Base-by-base conservation (phyloP, 805 yeast genomes). In the Pichia rugopelliculosa region DNA sequence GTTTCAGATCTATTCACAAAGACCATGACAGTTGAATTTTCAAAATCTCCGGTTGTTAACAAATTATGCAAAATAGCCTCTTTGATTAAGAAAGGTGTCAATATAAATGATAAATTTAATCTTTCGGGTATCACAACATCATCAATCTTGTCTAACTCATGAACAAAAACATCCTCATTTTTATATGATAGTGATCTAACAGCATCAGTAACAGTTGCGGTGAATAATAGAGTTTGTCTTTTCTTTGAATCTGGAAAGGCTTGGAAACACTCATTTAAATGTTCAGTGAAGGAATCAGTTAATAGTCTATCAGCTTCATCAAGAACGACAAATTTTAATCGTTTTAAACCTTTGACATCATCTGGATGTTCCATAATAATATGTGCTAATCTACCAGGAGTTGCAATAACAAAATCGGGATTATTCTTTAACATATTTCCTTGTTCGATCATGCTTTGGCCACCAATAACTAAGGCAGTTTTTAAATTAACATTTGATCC, bases 301-400 rank as follows among this genome's bases (percentile, higher is more conserved):
- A 93, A 75, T 26, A 93, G 69, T 52, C 96, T 76, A 73, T 93
- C 99, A 1, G 99, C 99, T 69, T 91, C 99, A 72, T 93, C 99
- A 2, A 93, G 70, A 3, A 93, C 98, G 45, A 93, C 70, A 59
- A 73, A 93, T 61, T 83, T 82, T 17, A 85, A 83, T 55, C 95
- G 73, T 56, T 82, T 79, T 42, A 93, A 69, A 0, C 96, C 96
- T 36, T 78, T 72, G 0, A 84, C 72, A 5, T 95, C 86, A 52
- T 93, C 97, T 49, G 85, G 95, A 17, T 96, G 96, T 61, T 93
- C 85, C 58, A 82, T 79, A 52, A 83, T 66, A 18, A 93, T 82
- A 65, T 91, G 97, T 0, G 98, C 98, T 51, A 93, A 69, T 60
- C 99, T 74, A 15, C 99, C 99, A 0, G 99, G 99, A 0, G 99